A percentile compares a stretch with the other conserved stretches of the same genome.
Evolutionary conservation across 345 rosid species (phyloP).

Genomic region (Excoecaria agallocha): DNA sequence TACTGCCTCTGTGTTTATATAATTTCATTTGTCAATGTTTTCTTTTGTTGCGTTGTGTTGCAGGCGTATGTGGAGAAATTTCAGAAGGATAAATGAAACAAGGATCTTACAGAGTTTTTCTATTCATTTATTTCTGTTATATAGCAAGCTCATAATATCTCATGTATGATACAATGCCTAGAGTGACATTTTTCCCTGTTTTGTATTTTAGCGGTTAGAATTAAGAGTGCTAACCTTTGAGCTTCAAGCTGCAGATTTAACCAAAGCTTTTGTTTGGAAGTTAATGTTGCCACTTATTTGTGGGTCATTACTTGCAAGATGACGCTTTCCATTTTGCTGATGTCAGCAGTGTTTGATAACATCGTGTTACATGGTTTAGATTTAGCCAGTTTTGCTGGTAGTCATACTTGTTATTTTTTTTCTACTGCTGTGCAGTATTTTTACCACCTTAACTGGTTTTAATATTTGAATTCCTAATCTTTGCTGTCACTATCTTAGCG

Average conservation of each 20-base stretch:
- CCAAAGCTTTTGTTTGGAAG: slow-evolving; percentile 4
- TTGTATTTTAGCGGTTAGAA: slow-evolving; percentile 17
- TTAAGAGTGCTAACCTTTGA: slow-evolving; percentile 19
- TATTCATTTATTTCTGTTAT: not conserved
- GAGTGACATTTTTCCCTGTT: slow-evolving; percentile 3
- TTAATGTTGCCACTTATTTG: slow-evolving; percentile 5
- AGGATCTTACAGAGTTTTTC: slow-evolving; percentile 13
- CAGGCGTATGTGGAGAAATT: slow-evolving; percentile 61
- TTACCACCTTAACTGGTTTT: not conserved
- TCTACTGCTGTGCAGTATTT: not conserved
- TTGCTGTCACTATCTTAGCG: too few species aligned
- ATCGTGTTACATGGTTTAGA: not conserved
- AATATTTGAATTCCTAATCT: too few species aligned
- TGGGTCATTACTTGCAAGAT: not conserved
- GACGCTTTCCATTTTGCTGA: too few species aligned
- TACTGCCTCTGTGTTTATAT: not conserved
- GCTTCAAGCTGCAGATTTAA: slow-evolving; percentile 31
- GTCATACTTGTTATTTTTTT: not conserved
- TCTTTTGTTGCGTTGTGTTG: slow-evolving; percentile 15
- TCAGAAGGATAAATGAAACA: slow-evolving; percentile 44
- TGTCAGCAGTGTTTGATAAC: too few species aligned
- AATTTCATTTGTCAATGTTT: not conserved
- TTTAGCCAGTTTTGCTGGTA: not conserved
- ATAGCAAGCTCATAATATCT: slow-evolving; percentile 12
- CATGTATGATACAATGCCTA: slow-evolving; percentile 19